Evolutionary conservation across 495 filamentous ascomycete genomes (phyloP).

Genomic region (Daldinia concentrica): DNA sequence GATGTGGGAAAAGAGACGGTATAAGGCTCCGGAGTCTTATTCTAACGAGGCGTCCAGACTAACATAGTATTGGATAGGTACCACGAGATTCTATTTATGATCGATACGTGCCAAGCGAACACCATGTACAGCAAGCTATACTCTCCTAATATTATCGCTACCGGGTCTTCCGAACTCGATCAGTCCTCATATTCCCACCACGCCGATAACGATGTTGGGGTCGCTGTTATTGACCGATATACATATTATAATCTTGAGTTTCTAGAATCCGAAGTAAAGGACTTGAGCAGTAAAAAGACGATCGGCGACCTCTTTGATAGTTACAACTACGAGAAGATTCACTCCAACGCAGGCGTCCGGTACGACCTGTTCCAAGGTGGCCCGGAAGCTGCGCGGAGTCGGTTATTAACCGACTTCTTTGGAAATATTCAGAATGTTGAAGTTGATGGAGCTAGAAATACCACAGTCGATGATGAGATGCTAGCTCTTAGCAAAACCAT

Average conservation of each 20-base stretch:
- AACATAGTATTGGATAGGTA: conserved; percentile 58
- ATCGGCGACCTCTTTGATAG: conserved; percentile 94
- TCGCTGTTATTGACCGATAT: conserved; percentile 97
- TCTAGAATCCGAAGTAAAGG: conserved; percentile 87
- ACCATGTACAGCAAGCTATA: conserved; percentile 99
- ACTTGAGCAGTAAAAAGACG: conserved; percentile 82
- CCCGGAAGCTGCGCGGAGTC: conserved; percentile 72
- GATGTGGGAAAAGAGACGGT: conserved; percentile 99
- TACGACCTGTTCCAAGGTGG: conserved; percentile 92
- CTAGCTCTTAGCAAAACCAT: conserved; percentile 69
- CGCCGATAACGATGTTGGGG: conserved; percentile 96
- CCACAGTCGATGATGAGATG: conserved; percentile 78
- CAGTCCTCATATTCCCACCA: conserved; percentile 96
- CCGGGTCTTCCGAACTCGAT: conserved; percentile 90
- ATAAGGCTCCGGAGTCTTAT: conserved; percentile 30
- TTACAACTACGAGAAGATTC: conserved; percentile 94
- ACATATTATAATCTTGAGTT: conserved; percentile 99
- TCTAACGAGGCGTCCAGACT: conserved; percentile 14
- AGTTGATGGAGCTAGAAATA: conserved; percentile 69
- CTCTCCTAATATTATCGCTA: conserved; percentile 95
- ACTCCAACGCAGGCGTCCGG: conserved; percentile 87
- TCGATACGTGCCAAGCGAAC: conserved; percentile 98
- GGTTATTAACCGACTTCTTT: conserved; percentile 94
- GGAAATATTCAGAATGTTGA: conserved; percentile 98
- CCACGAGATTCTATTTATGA: conserved; percentile 98